Evolutionary conservation across 495 filamentous ascomycete species (phyloP).

Genomic region (Cercophora sp.): DNA sequence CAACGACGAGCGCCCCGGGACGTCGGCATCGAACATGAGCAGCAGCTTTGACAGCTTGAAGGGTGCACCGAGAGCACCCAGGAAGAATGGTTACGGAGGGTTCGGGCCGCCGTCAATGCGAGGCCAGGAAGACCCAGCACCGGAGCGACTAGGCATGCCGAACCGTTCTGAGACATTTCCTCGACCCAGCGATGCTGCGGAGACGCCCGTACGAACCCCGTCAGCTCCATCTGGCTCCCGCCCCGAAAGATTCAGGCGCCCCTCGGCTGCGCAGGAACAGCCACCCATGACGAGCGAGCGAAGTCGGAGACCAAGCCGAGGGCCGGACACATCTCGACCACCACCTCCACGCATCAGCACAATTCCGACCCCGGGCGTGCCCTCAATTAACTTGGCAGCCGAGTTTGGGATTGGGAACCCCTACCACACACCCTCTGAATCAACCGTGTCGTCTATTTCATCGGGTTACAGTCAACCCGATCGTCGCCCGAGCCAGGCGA

Average conservation of each 20-base stretch:
- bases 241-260: constrained; percentile 32
- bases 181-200: constrained; percentile 30
- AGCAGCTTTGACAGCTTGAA: constrained; percentile 31
- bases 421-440: constrained; percentile 62
- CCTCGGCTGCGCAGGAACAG: constrained; percentile 24
- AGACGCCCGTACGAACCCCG: constrained; percentile 40
- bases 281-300: constrained; percentile 23
- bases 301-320: constrained; percentile 42
- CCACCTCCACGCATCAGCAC: constrained; percentile 47
- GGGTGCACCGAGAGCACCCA: constrained; percentile 32
- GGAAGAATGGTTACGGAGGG: constrained; percentile 49
- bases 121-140: constrained; percentile 28
- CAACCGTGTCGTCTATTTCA: constrained; percentile 64
- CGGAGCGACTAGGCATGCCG: constrained; percentile 34
- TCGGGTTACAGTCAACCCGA: constrained; percentile 50
- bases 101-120: constrained; percentile 40
- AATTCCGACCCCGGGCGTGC: constrained; percentile 33
- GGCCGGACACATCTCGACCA: constrained; percentile 44
- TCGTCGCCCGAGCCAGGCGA: constrained; percentile 58
- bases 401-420: constrained; percentile 52
- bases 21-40: constrained; percentile 41
- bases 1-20: constrained; percentile 32
- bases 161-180: constrained; percentile 57
- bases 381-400: constrained; percentile 45
- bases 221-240: constrained; percentile 39